Conservation (phyloP, 2,329 filamentous ascomycete genomes). For the Diaporthe citrichinensis region DNA sequence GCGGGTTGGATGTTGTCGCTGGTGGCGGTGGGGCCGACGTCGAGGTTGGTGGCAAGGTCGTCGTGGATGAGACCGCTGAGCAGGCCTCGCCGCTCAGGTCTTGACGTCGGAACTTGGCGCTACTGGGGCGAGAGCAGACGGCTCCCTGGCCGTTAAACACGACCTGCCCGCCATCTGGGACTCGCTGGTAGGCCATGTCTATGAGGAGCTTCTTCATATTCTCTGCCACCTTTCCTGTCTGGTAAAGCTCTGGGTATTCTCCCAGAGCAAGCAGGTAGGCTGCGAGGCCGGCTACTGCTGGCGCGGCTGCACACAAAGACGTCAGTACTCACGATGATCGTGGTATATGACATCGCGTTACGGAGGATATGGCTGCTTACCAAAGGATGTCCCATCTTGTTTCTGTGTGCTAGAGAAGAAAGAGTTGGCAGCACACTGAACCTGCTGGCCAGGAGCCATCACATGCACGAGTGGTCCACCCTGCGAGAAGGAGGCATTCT, state of each 20-base stretch:
- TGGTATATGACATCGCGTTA: background rate
- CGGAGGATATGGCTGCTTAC: background rate
- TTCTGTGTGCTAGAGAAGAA: slow-evolving; percentile 6
- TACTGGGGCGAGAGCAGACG: slow-evolving; percentile 7
- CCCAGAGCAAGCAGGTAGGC: slow-evolving; percentile 25
- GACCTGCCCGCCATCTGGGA: background rate
- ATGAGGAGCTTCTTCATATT: slow-evolving; percentile 28
- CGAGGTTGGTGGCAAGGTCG: background rate
- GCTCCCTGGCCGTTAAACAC: slow-evolving; percentile 23
- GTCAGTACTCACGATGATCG: background rate
- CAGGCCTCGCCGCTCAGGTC: slow-evolving; percentile 22
- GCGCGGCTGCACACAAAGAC: background rate
- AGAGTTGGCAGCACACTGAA: slow-evolving; percentile 24
- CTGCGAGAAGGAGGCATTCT: slow-evolving; percentile 23
- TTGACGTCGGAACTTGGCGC: slow-evolving; percentile 22
- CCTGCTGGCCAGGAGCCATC: slow-evolving; percentile 5
- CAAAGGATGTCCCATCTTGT: slow-evolving; percentile 30
- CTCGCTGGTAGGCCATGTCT: slow-evolving; percentile 19
- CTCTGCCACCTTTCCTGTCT: slow-evolving; percentile 24
- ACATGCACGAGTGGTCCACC: slow-evolving; percentile 25
- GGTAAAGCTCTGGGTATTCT: slow-evolving; percentile 27
- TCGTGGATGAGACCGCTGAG: slow-evolving; percentile 5
- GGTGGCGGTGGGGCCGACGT: background rate
- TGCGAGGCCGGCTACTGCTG: slow-evolving; percentile 24
- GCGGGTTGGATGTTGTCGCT: background rate